A percentile compares a stretch with the other conserved stretches of the same genome.
Conservation (phyloP, 306 rosid genomes). For the Pachyrhizus erosus region DNA sequence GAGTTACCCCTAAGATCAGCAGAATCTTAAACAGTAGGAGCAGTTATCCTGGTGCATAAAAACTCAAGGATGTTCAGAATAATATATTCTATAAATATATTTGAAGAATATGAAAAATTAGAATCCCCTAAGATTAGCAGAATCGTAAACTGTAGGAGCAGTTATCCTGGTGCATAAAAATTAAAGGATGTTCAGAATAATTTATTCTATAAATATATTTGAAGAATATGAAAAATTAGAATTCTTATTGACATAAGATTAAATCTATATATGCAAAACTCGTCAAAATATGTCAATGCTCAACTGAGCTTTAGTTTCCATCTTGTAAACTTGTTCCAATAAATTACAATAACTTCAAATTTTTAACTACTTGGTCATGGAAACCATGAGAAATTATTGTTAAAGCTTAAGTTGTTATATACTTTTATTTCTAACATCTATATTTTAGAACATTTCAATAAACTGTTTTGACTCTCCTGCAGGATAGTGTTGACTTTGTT, state of each 20-base stretch:
- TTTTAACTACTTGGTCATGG: background rate
- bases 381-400: conserved; percentile 3
- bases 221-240: conserved; percentile 18
- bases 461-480: conserved; percentile 46
- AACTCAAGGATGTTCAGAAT: background rate
- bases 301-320: conserved; percentile 15
- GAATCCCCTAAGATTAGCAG: background rate
- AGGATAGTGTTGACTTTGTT: conserved; percentile 52
- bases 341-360: background rate
- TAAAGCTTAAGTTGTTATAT: conserved; percentile 1
- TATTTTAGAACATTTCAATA: conserved; percentile 25
- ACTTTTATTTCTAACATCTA: conserved; percentile 12
- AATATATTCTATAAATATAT: background rate
- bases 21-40: background rate
- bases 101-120: too few relatives aligned
- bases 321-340: background rate
- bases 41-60: background rate
- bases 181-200: background rate
- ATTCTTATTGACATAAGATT: background rate
- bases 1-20: conserved; percentile 7
- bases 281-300: conserved; percentile 1
- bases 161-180: background rate
- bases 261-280: background rate
- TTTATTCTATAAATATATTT: background rate
- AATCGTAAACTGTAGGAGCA: background rate